Conservation (phyloP, 2,329 filamentous ascomycete genomes). For the Cordyceps sp. region DNA sequence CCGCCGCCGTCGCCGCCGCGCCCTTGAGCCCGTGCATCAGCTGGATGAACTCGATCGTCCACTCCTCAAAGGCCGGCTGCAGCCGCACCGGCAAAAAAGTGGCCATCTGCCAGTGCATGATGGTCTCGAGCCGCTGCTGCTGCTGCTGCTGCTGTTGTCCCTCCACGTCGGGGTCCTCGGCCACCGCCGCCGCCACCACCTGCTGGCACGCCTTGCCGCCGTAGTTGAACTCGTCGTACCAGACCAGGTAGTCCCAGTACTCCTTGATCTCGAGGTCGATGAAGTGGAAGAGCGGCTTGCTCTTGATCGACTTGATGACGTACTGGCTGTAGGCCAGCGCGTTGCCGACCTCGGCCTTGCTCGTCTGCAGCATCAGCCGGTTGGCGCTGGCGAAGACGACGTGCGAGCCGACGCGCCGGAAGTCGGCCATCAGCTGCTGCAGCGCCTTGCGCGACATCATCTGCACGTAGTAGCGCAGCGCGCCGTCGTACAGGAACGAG, state of each 20-base stretch:
- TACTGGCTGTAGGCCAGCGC: conserved; percentile 96
- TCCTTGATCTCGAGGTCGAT: conserved; percentile 94
- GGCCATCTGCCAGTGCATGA: conserved; percentile 97
- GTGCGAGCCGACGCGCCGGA: conserved; percentile 84
- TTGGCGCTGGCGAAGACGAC: conserved; percentile 91
- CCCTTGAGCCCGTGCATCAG: conserved; percentile 82
- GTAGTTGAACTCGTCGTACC: conserved; percentile 99
- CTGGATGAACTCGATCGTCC: conserved; percentile 88
- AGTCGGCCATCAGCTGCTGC: conserved; percentile 92
- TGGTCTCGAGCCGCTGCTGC: conserved; percentile 63
- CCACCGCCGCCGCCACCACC: conserved; percentile 54
- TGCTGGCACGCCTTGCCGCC: conserved; percentile 82
- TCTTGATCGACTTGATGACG: conserved; percentile 92
- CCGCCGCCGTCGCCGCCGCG: conserved; percentile 22
- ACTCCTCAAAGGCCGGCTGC: conserved; percentile 75
- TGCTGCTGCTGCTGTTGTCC: too few relatives aligned
- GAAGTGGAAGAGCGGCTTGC: conserved; percentile 91
- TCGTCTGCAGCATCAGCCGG: conserved; percentile 81
- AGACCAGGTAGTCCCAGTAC: conserved; percentile 98
- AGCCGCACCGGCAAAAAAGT: conserved; percentile 71
- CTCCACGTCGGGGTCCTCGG: too few relatives aligned
- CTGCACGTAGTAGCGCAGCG: conserved; percentile 91
- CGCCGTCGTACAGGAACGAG: conserved; percentile 88
- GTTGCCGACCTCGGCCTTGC: conserved; percentile 90
- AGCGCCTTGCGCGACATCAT: conserved; percentile 98